phyloP scores from a whole-genome alignment of 495 filamentous ascomycete species.

The Hamigera avellanea region DNA sequence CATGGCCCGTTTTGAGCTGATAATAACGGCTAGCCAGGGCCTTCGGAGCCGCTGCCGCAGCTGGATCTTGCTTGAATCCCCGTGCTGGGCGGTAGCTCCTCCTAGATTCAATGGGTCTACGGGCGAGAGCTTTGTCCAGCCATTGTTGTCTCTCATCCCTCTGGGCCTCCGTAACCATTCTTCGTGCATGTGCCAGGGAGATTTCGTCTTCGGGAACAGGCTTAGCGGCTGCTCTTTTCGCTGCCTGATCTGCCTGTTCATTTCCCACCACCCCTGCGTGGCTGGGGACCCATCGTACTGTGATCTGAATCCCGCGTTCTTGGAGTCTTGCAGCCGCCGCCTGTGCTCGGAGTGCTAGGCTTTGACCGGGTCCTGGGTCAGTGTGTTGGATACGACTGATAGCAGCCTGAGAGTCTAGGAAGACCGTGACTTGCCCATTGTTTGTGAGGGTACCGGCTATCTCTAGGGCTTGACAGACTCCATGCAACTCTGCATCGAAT shows the following conservation, averaged over 20 bases:
- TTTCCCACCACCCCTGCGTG: background rate
- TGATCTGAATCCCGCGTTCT: background rate
- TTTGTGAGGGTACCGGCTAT: background rate
- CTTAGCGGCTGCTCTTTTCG: background rate
- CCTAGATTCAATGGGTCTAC: background rate
- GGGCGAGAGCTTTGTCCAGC: background rate
- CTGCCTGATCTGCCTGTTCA: background rate
- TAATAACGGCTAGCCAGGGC: conserved; percentile 1
- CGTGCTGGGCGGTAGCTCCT: background rate
- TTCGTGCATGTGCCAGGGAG: background rate
- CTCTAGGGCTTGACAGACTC: conserved; percentile 1
- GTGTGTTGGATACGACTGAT: conserved; percentile 1
- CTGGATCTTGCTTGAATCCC: background rate
- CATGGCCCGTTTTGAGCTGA: conserved; percentile 2
- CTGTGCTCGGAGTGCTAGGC: background rate
- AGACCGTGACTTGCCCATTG: background rate
- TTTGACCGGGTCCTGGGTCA: background rate
- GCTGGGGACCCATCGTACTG: background rate
- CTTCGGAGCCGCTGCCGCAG: background rate
- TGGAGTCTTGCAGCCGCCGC: background rate
- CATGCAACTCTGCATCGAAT: conserved; percentile 1
- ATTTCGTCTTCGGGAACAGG: background rate
- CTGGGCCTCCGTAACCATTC: background rate
- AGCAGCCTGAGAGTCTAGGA: conserved; percentile 2
- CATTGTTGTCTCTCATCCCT: background rate